These are phyloP conservation scores for Styphnolobium japonicum DNA, from an alignment of 306 rosid genomes.

Conservation along the genomic window DNA sequence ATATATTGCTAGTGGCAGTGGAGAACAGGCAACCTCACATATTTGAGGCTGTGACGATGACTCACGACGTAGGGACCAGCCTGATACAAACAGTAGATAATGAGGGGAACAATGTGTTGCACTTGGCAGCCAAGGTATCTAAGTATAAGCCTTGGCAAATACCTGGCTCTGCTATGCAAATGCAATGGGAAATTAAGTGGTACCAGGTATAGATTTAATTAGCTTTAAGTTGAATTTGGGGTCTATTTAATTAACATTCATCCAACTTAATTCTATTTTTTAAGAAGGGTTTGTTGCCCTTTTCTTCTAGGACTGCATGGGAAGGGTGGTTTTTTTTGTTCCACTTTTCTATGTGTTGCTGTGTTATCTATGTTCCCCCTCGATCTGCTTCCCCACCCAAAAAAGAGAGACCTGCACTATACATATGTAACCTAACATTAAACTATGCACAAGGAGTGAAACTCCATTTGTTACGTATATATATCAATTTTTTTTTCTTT, in stretches of 20 bases:
- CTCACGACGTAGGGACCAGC: neutral
- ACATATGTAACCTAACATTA: too few species aligned
- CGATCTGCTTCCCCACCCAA: too few species aligned
- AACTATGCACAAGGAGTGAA: too few species aligned
- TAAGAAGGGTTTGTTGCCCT: neutral
- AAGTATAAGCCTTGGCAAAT: neutral
- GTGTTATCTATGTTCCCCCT: too few species aligned
- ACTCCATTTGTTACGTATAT: too few species aligned
- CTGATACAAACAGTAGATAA: neutral
- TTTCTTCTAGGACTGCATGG: neutral
- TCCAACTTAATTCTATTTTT: too few species aligned
- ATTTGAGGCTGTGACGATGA: neutral
- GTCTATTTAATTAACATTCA: too few species aligned
- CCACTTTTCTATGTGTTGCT: too few species aligned
- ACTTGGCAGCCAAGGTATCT: neutral
- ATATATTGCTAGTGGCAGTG: neutral
- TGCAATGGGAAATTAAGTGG: conserved; percentile 23
- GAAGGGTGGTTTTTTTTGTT: too few species aligned
- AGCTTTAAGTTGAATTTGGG: neutral
- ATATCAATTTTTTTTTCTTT: neutral
- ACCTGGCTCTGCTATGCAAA: conserved; percentile 2
- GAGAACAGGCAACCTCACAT: neutral
- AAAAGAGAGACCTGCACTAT: too few species aligned
- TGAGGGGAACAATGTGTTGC: conserved; percentile 1
- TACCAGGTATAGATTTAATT: neutral